Evolutionary conservation across 2,329 filamentous ascomycete genomes (phyloP).

Genomic region (Xylariomycetidae sp.): DNA sequence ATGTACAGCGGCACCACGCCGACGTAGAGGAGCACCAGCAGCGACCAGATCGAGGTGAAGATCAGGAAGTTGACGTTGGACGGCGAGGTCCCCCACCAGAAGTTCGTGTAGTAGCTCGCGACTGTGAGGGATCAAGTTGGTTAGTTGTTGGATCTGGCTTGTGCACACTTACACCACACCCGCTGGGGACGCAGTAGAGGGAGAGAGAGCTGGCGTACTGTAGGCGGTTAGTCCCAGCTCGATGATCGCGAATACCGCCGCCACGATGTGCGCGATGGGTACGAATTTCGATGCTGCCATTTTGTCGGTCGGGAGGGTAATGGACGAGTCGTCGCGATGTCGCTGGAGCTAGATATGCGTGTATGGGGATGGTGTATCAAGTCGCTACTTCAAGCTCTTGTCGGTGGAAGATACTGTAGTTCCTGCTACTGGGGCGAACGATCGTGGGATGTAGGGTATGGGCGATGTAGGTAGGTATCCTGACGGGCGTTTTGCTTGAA

Average conservation of each 20-base stretch:
- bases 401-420: no score
- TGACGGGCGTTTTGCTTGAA: no score
- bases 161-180: no score
- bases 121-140: conserved; percentile 34
- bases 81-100: conserved; percentile 35
- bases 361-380: no score
- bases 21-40: conserved; percentile 66
- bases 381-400: no score
- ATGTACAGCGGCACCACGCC: conserved; percentile 60
- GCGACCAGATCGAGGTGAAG: conserved; percentile 72
- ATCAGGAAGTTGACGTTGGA: conserved; percentile 68
- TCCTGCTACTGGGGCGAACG: no score
- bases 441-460: no score
- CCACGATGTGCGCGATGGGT: conserved; percentile 58
- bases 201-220: conserved; percentile 44
- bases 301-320: no score
- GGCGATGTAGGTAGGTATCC: no score
- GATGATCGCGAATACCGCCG: conserved; percentile 64
- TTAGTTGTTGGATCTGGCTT: conserved; percentile 1
- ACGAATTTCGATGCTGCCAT: conserved; percentile 50
- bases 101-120: conserved; percentile 39
- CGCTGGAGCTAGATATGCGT: no score
- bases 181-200: neutral
- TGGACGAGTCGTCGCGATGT: no score
- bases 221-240: conserved; percentile 71